Percentiles rank a stretch among this genome's conserved stretches.
Evolutionary conservation across 306 rosid species (phyloP).

Genomic region (Vicia sativa): DNA sequence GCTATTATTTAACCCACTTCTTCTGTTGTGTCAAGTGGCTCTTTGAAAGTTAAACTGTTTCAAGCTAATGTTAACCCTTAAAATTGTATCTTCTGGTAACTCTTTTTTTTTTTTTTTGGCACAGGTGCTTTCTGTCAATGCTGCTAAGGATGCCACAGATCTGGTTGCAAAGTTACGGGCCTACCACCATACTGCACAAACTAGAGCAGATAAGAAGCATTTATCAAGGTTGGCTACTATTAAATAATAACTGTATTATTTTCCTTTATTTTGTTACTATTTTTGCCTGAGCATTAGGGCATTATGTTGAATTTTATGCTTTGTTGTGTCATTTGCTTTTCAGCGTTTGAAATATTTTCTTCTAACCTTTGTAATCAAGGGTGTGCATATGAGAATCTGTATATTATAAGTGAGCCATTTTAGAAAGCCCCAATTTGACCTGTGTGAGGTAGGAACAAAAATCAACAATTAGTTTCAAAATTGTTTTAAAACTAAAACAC

Average conservation of each 20-base stretch:
- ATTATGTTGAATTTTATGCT: not conserved
- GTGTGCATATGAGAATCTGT: no score
- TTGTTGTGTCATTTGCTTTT: not conserved
- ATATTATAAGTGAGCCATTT: no score
- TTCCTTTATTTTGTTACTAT: not conserved
- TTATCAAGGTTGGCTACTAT: constrained; percentile 62
- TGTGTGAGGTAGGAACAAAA: no score
- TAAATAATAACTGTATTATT: not conserved
- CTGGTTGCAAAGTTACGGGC: constrained; percentile 88
- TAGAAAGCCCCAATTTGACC: no score
- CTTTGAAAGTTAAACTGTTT: not conserved
- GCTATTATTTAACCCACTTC: not conserved
- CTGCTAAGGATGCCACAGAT: constrained; percentile 98
- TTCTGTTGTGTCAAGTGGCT: not conserved
- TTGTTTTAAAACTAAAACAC: no score
- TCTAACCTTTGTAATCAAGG: not conserved
- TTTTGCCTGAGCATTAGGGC: not conserved
- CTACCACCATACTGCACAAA: constrained; percentile 85
- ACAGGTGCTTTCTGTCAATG: constrained; percentile 96
- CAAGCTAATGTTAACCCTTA: not conserved
- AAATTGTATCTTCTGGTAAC: constrained; percentile 15
- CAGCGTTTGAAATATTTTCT: constrained; percentile 17
- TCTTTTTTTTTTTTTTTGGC: constrained; percentile 25
- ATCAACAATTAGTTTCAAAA: no score
- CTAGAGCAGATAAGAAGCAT: constrained; percentile 86